Conservation (phyloP, 345 rosid species). For the Brassica juncea region DNA sequence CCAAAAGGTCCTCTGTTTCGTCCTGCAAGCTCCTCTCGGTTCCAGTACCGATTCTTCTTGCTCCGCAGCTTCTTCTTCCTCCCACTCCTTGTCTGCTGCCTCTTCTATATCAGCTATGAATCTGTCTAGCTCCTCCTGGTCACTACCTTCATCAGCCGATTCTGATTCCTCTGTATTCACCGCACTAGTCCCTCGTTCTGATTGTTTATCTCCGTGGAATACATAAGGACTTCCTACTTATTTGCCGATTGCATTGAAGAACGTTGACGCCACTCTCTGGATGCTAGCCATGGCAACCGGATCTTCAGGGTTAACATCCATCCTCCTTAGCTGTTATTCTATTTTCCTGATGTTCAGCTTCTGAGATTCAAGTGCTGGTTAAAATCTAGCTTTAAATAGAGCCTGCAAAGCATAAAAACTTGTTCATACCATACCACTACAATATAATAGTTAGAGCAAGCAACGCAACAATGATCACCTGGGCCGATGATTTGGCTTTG, state of each 20-base stretch:
- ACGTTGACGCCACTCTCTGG: slow-evolving; percentile 96
- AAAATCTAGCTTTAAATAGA: slow-evolving; percentile 92
- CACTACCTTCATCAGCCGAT: slow-evolving; percentile 70
- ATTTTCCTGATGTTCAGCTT: slow-evolving; percentile 89
- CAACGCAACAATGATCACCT: slow-evolving; percentile 39
- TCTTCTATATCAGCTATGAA: slow-evolving; percentile 93
- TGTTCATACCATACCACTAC: not conserved
- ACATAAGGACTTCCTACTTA: slow-evolving; percentile 95
- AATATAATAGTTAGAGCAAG: too few relatives aligned
- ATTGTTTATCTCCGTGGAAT: slow-evolving; percentile 58
- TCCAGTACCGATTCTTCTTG: slow-evolving; percentile 83
- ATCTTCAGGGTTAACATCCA: slow-evolving; percentile 96
- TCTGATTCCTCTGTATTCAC: slow-evolving; percentile 45
- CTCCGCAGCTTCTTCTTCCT: slow-evolving; percentile 91
- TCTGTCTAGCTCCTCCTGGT: slow-evolving; percentile 89
- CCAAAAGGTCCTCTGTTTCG: slow-evolving; percentile 50
- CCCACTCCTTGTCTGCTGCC: slow-evolving; percentile 96
- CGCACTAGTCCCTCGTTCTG: slow-evolving; percentile 25
- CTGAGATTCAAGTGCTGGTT: slow-evolving; percentile 99
- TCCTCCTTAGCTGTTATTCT: slow-evolving; percentile 83
- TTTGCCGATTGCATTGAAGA: slow-evolving; percentile 90
- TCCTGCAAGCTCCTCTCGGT: slow-evolving; percentile 69
- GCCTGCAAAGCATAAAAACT: slow-evolving; percentile 58
- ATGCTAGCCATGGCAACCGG: slow-evolving; percentile 98
- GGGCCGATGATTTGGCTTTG: slow-evolving; percentile 45